Conservation (phyloP, 225 moss, liverwort and hornwort species). For the Polytrichum formosum region DNA sequence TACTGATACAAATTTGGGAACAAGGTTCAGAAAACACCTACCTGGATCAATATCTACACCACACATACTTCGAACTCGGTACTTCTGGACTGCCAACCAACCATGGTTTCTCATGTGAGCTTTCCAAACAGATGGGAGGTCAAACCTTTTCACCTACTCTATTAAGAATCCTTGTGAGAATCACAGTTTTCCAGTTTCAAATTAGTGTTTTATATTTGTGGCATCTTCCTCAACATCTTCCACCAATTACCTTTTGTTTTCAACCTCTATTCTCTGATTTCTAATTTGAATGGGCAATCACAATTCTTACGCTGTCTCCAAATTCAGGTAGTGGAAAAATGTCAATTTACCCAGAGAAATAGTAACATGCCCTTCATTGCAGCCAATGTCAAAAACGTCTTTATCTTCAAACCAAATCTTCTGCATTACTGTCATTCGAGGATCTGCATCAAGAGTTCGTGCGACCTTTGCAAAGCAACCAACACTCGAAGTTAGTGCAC, state of each 20-base stretch:
- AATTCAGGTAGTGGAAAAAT: neutral
- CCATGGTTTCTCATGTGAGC: neutral
- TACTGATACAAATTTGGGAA: too few relatives aligned
- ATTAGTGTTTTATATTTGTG: too few relatives aligned
- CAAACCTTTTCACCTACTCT: too few relatives aligned
- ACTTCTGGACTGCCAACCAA: slow-evolving; percentile 69
- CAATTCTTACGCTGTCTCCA: too few relatives aligned
- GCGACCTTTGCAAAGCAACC: slow-evolving; percentile 47
- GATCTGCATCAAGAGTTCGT: slow-evolving; percentile 61
- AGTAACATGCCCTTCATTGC: slow-evolving; percentile 14
- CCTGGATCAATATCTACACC: slow-evolving; percentile 88
- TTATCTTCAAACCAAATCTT: slow-evolving; percentile 79
- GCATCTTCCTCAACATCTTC: too few relatives aligned
- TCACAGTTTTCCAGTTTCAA: too few relatives aligned
- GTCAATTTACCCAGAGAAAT: slow-evolving; percentile 55
- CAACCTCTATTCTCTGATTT: too few relatives aligned
- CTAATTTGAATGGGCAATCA: too few relatives aligned
- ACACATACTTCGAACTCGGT: slow-evolving; percentile 67
- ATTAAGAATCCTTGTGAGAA: too few relatives aligned
- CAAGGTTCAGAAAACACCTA: slow-evolving; percentile 18
- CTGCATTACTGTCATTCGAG: slow-evolving; percentile 65
- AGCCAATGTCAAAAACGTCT: slow-evolving; percentile 31
- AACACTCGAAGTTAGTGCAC: neutral
- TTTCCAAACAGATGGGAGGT: too few relatives aligned
- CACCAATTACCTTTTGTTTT: too few relatives aligned